Percentiles rank a stretch among this genome's conserved stretches.
Conservation (phyloP, 2,329 filamentous ascomycete genomes). For the Dothidotthia symphoricarpi region DNA sequence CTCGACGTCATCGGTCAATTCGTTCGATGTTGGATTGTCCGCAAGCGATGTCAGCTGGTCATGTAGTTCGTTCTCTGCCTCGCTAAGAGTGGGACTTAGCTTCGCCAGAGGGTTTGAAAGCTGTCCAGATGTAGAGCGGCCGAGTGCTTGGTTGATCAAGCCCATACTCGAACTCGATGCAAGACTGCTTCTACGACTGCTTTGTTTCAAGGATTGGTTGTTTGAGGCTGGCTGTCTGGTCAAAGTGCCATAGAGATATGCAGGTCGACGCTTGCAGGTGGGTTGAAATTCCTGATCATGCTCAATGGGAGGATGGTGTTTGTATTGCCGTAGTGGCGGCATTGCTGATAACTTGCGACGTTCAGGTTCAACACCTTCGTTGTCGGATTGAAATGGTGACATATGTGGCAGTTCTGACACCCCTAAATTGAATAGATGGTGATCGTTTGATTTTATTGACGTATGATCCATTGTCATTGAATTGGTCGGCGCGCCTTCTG, state of each 20-base stretch:
- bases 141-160: slow-evolving; percentile 24
- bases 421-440: slow-evolving; percentile 24
- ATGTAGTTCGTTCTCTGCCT: slow-evolving; percentile 45
- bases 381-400: slow-evolving; percentile 3
- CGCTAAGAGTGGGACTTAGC: slow-evolving; percentile 48
- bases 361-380: slow-evolving; percentile 10
- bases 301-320: slow-evolving; percentile 22
- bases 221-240: slow-evolving; percentile 15
- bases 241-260: slow-evolving; percentile 9
- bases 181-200: slow-evolving; percentile 14
- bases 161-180: slow-evolving; percentile 18
- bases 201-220: slow-evolving; percentile 24
- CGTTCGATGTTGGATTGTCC: slow-evolving; percentile 36
- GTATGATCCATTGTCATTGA: slow-evolving; percentile 15
- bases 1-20: slow-evolving; percentile 40
- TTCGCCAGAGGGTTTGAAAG: slow-evolving; percentile 7
- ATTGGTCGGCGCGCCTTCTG: slow-evolving; percentile 18
- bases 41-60: slow-evolving; percentile 34
- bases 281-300: slow-evolving; percentile 24
- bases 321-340: slow-evolving; percentile 26
- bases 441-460: slow-evolving; percentile 16
- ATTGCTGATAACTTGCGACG: slow-evolving; percentile 14
- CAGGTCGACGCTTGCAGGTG: slow-evolving; percentile 22
- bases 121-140: slow-evolving; percentile 19
- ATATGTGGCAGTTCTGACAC: slow-evolving; percentile 24